phyloP scores from a whole-genome alignment of 371 early-diverging fungal genomes.

The Rhizopus sp. region DNA sequence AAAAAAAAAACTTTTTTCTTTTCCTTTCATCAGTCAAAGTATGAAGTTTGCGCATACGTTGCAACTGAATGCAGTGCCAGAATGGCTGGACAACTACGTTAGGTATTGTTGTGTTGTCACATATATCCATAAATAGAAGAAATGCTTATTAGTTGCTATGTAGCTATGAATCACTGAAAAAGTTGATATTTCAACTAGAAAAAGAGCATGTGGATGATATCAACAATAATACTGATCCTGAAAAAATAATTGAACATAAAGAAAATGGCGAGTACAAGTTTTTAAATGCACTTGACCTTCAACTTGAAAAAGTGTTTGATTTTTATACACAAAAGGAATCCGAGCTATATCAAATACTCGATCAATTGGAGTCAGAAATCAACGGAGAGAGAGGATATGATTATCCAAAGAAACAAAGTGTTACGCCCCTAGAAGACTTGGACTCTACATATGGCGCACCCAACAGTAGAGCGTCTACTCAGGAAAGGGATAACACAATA shows the following conservation, averaged over 20 bases:
- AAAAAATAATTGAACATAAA: conserved; percentile 10
- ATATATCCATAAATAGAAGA: background rate
- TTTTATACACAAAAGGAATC: conserved; percentile 85
- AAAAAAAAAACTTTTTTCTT: too few relatives aligned
- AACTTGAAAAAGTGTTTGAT: conserved; percentile 76
- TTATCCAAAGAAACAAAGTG: background rate
- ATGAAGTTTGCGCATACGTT: conserved; percentile 93
- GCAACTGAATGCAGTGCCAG: conserved; percentile 88
- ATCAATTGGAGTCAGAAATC: conserved; percentile 22
- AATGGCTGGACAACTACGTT: conserved; percentile 85
- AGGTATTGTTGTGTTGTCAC: conserved; percentile 45
- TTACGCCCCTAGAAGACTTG: conserved; percentile 16
- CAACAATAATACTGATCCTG: conserved; percentile 29
- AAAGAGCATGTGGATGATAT: conserved; percentile 73
- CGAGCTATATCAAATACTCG: conserved; percentile 57
- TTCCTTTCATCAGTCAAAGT: background rate
- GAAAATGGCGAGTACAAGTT: conserved; percentile 46
- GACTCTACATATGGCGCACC: conserved; percentile 23
- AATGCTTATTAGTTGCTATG: conserved; percentile 4
- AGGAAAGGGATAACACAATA: conserved; percentile 8
- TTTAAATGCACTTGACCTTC: conserved; percentile 71
- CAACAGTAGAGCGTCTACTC: background rate
- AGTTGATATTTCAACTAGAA: conserved; percentile 86
- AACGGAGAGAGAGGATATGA: background rate
- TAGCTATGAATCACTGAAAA: conserved; percentile 88